phyloP scores from a whole-genome alignment of 129 eudicot species.

The Silybum marianum region DNA sequence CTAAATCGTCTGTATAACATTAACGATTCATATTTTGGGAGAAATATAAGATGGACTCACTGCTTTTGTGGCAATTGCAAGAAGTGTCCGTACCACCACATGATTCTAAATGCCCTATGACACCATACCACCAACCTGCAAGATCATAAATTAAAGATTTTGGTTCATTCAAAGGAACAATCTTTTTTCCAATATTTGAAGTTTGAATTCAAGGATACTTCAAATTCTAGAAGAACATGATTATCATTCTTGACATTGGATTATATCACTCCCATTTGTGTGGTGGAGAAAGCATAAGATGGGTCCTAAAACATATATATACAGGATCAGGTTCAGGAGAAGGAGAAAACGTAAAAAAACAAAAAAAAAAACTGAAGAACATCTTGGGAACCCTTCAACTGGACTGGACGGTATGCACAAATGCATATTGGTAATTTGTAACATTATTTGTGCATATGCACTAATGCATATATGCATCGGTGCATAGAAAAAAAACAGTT shows the following conservation, averaged over 20 bases:
- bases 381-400: too few species aligned
- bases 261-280: neutral
- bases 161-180: neutral
- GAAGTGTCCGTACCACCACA: conserved; percentile 67
- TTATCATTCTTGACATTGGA: neutral
- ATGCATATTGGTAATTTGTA: too few species aligned
- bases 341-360: too few species aligned
- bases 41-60: conserved; percentile 37
- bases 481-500: too few species aligned
- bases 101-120: conserved; percentile 77
- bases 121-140: conserved; percentile 97
- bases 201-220: conserved; percentile 3
- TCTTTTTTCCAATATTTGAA: neutral
- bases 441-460: too few species aligned
- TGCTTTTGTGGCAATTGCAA: conserved; percentile 64
- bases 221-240: neutral
- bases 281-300: neutral
- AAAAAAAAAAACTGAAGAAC: too few species aligned
- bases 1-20: neutral
- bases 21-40: neutral
- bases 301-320: neutral
- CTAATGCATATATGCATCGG: too few species aligned
- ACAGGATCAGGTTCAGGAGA: neutral
- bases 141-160: neutral
- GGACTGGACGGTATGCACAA: too few species aligned